Evolutionary conservation across 768 basidiomycete species (phyloP), one percentile per base, ranked within the genome.

Genomic region (Tylopilus subfusipes): DNA sequence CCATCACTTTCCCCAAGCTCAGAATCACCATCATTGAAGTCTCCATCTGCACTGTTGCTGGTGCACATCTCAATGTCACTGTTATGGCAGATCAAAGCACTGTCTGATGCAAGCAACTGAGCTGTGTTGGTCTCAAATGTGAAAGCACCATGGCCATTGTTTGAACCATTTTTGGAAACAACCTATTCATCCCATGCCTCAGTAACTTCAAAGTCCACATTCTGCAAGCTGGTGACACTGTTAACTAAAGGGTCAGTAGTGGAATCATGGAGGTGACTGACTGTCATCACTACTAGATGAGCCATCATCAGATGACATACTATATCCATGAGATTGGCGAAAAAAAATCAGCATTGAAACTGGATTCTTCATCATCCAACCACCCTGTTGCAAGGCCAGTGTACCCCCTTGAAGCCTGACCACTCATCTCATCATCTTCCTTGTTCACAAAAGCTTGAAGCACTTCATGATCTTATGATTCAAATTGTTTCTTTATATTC

Each of bases 311-410:
- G 65, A 62, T 19, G 77, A 79, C 1, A n/a, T n/a, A n/a, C n/a
- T n/a, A 78, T 69, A 62, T 82, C 88, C 36, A 83, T 82, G 39
- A 92, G 80, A 64, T 90, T 86, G 52, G 85, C 82, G 63, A 93
- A 92, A 73, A 93, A 92, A 92, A 68, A 56, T 92, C 89, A 11
- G 90, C 90, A 61, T 93, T 90, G 61, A 90, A 88, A 55, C 79
- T 82, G 2, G 83, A 85, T 66, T 90, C 89, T 49, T 80, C 88
- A 53, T 85, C 86, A 19, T 87, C 86, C 38, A 85, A 86, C 89
- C 88, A 93, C 40, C 86, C 84, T 2, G 85, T 85, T 44, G 80
- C 84, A 43, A 88, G 77, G 45, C 86, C 87, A 38, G 80, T 78
- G 63, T 84, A 88, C 45, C 74, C 67, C 47, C 65, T 68, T 63